Evolutionary conservation across 202 grass and related monocot genomes (phyloP), one percentile per base, ranked within the genome.

Genomic region (Alloteropsis angusta): DNA sequence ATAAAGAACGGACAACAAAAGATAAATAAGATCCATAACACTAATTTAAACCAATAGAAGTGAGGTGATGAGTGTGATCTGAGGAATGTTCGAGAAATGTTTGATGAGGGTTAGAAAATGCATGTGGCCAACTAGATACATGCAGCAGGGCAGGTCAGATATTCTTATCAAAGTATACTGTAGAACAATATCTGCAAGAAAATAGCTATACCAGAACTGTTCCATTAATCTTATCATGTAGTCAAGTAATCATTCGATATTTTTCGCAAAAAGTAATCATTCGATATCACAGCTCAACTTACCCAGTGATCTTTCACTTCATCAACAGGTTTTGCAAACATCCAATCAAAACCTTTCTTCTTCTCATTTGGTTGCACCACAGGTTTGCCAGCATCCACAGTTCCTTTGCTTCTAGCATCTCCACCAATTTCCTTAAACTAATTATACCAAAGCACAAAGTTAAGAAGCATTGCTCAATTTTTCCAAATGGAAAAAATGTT

Each of bases 251-350:
- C 52, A 78, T 63, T 68, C 28, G 64, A 17, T 52, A 80, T 32
- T 43, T 30, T 30, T 30, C 2, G 28, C 28, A 30, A 30, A 30
- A 82, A 69, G 78, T 52, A 65, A 48, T 65, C 52, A 78, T 63
- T 68, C 28, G 59, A 17, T 52, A 80, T 32, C 37, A 8, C 19
- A 63, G 43, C 21, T 80, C 60, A 81, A 65, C 80, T 84, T 89
- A 99, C 96, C 96, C 96, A 99, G 58, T 99, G 96, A 39, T 99
- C 92, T 87, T 99, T 99, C 68, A 95, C 96, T 86, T 95, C 96
- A 64, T 95, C 93, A 80, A 83, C 85, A 82, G 88, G 88, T 74
- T 95, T 99, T 30, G 89, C 86, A 79, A 99, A 82, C 90, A 95
- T 93, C 96, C 96, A 99, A 86, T 99, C 96, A 82, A 99, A 91